Base-by-base conservation (phyloP, 495 filamentous ascomycete species). In the Aspergillus asperescens region DNA sequence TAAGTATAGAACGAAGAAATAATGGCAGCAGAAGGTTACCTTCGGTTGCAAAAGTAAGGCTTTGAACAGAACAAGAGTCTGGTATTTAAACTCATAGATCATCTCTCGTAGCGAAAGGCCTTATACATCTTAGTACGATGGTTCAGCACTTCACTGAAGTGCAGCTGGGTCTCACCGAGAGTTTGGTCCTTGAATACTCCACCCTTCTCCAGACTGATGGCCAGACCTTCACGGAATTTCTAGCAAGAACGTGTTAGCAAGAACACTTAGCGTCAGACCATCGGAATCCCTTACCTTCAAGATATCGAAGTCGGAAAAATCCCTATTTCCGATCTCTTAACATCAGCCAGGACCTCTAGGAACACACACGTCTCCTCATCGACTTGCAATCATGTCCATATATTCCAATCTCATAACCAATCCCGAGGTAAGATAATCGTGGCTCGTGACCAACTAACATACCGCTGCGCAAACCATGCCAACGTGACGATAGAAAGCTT, bases 391-490 rank as follows among this genome's bases (percentile, higher is more conserved):
- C 25, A 24, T 6, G 6, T 25, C 10, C 9, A 37, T 31, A 10
- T 22, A 8, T 25, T 32, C 38, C 10, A 22, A 5, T 10, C 27
- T 7, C 38, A 16, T 18, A 27, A 25, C 6, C 28, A 46, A 19
- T 28, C 15, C 13, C 7, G 25, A 32, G 8, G 28, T 15, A 23
- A 27, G 15, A 10, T 16, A 16, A 38, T 2, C 38, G 7, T 37
- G 32, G 28, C 34, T 10, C 38, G 7, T 37, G 32, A 32, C 34
- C 10, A 16, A 52, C 16, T 60, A 52, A 83, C 86, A 61, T 89
- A 92, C 81, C 83, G 86, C 77, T 98, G 93, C 42, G 85, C 86
- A 74, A 98, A 98, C 93, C 93, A 98, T 32, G 94, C 94, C 60
- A 80, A 84, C 22, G 93, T 96, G 19, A 98, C 91, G 41, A 94